Percentiles rank a stretch among this genome's conserved stretches.
Evolutionary conservation across 371 early-diverging fungal genomes (phyloP).

Genomic region (Amoeboaphelidium occidentale): DNA sequence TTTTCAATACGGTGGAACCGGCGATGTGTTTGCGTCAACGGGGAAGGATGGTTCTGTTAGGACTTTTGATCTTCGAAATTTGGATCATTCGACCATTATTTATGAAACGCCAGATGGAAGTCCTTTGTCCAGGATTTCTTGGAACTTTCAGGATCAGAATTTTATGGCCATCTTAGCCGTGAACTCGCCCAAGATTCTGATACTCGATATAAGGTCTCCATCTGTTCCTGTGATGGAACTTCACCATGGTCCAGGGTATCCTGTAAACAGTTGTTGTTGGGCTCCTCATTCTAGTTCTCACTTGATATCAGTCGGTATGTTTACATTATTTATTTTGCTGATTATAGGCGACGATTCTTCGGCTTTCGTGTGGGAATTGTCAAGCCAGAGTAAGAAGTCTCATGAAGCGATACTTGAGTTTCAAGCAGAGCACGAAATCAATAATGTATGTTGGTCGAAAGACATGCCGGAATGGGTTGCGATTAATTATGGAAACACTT

Average conservation of each 20-base stretch:
- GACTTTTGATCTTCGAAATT: slow-evolving; percentile 71
- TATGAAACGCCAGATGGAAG: slow-evolving; percentile 54
- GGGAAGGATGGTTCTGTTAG: slow-evolving; percentile 92
- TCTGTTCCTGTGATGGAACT: slow-evolving; percentile 62
- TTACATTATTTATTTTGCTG: neutral
- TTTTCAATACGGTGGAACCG: slow-evolving; percentile 50
- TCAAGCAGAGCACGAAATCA: slow-evolving; percentile 34
- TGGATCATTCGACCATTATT: slow-evolving; percentile 85
- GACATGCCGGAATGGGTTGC: slow-evolving; percentile 45
- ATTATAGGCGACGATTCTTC: slow-evolving; percentile 38
- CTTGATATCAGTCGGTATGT: slow-evolving; percentile 43
- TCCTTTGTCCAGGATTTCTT: slow-evolving; percentile 60
- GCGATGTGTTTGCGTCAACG: slow-evolving; percentile 80
- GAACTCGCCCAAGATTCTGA: slow-evolving; percentile 44
- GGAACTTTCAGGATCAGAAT: slow-evolving; percentile 66
- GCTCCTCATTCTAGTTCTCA: slow-evolving; percentile 40
- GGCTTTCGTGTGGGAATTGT: slow-evolving; percentile 56
- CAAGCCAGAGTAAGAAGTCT: slow-evolving; percentile 13
- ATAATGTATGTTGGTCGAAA: slow-evolving; percentile 42
- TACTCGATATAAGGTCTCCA: slow-evolving; percentile 76
- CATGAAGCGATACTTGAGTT: slow-evolving; percentile 43
- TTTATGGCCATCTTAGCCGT: slow-evolving; percentile 70
- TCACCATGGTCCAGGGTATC: slow-evolving; percentile 37
- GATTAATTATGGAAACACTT: slow-evolving; percentile 16
- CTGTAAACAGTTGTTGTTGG: slow-evolving; percentile 55